A percentile compares a stretch with the other conserved stretches of the same genome.
These are phyloP conservation scores for Podosphaera aphanis DNA, from an alignment of 2,329 filamentous ascomycete genomes.

Conservation along the genomic window DNA sequence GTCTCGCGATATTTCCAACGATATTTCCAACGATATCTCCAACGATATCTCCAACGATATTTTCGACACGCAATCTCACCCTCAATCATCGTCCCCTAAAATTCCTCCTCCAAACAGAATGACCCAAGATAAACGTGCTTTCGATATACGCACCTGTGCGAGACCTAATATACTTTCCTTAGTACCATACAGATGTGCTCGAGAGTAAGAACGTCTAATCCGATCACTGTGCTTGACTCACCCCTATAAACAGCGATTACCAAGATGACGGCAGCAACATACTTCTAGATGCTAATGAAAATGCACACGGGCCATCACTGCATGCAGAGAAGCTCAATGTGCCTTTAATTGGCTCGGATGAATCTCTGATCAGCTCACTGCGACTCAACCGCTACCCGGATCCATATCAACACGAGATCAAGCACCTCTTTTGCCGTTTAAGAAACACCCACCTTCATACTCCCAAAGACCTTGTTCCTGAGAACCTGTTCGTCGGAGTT, in stretches of 20 bases:
- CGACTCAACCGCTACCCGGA: constrained; percentile 88
- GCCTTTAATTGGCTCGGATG: constrained; percentile 19
- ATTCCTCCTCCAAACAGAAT: too few relatives aligned
- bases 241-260: constrained; percentile 51
- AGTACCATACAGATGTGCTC: constrained; percentile 57
- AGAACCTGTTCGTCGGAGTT: constrained; percentile 81
- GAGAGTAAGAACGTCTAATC: constrained; percentile 38
- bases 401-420: constrained; percentile 73
- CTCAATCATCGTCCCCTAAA: too few relatives aligned
- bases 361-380: constrained; percentile 47
- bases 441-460: constrained; percentile 75
- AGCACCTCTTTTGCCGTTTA: constrained; percentile 64
- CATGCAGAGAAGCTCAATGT: constrained; percentile 22
- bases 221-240: constrained; percentile 12
- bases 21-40: too few relatives aligned
- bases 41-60: too few relatives aligned
- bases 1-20: too few relatives aligned
- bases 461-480: constrained; percentile 44
- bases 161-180: constrained; percentile 55
- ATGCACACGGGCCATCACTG: constrained; percentile 73
- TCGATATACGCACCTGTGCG: constrained; percentile 51
- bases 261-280: constrained; percentile 94
- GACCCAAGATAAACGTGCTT: constrained; percentile 27
- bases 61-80: too few relatives aligned
- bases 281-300: constrained; percentile 93